Conservation (phyloP, 2,329 filamentous ascomycete genomes). For the Hypoxylon sp. region DNA sequence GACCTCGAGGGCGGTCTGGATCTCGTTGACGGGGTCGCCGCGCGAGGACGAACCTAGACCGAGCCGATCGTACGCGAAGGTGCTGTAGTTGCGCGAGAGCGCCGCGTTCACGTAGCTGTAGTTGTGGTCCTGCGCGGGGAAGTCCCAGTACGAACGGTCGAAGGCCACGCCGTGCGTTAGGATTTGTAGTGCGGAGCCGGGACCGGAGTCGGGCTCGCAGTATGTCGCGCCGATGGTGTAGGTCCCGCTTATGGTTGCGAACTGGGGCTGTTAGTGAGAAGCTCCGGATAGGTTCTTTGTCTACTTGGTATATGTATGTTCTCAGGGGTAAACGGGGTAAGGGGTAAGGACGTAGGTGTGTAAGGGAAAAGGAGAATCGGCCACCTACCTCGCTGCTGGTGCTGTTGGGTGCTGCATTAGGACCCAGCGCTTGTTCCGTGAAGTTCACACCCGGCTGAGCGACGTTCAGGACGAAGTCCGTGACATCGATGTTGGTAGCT, state of each 20-base stretch:
- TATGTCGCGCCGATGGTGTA: conserved; percentile 73
- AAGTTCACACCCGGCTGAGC: conserved; percentile 65
- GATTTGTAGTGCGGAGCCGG: conserved; percentile 59
- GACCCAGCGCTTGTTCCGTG: conserved; percentile 56
- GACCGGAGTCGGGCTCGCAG: conserved; percentile 67
- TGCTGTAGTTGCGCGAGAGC: conserved; percentile 68
- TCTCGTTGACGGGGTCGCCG: conserved; percentile 70
- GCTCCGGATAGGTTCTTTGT: not conserved
- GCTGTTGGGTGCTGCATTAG: conserved; percentile 49
- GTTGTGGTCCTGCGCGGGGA: conserved; percentile 68
- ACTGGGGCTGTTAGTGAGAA: conserved; percentile 13
- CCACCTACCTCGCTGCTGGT: conserved; percentile 49
- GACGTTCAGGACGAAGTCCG: conserved; percentile 66
- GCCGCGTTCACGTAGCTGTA: conserved; percentile 73
- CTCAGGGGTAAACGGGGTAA: not conserved
- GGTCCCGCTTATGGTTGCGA: conserved; percentile 53
- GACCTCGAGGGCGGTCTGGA: conserved; percentile 71
- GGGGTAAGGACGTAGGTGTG: not conserved
- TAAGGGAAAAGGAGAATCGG: conserved; percentile 6
- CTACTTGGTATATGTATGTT: not conserved
- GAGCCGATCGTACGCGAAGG: conserved; percentile 72
- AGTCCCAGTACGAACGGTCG: conserved; percentile 73
- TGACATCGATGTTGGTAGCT: conserved; percentile 67
- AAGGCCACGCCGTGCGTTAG: conserved; percentile 68
- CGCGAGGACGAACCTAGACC: conserved; percentile 71